These are phyloP conservation scores for Incumbomyces lentus DNA, from an alignment of 2,329 filamentous ascomycete species.

Conservation along the genomic window DNA sequence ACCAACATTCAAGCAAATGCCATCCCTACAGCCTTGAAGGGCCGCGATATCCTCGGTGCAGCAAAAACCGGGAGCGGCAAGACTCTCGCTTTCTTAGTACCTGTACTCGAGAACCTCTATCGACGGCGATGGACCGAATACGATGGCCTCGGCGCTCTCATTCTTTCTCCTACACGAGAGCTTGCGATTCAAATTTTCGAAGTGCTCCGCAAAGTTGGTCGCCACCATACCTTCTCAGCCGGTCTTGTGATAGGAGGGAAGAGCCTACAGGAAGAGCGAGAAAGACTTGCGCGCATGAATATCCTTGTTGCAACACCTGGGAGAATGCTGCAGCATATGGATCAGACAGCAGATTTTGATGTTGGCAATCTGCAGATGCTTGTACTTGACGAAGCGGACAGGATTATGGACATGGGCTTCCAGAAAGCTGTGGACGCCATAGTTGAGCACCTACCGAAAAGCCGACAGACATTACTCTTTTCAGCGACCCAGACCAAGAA, in stretches of 20 bases:
- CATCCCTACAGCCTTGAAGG: conserved; percentile 78
- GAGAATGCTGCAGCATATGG: conserved; percentile 87
- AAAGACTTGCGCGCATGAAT: conserved; percentile 82
- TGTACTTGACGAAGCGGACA: conserved; percentile 89
- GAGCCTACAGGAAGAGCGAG: conserved; percentile 75
- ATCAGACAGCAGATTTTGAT: conserved; percentile 83
- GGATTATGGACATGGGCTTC: conserved; percentile 97
- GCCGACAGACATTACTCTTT: conserved; percentile 86
- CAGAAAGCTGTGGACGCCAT: conserved; percentile 83
- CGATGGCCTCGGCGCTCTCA: conserved; percentile 84
- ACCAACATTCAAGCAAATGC: conserved; percentile 87
- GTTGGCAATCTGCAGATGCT: conserved; percentile 86
- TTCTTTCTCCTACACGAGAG: conserved; percentile 89
- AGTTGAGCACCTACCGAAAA: conserved; percentile 75
- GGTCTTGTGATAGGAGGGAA: conserved; percentile 91
- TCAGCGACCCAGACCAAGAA: conserved; percentile 92
- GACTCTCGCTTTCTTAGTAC: conserved; percentile 84
- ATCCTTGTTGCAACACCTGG: conserved; percentile 93
- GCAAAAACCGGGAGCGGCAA: conserved; percentile 95
- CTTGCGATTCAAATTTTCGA: conserved; percentile 95
- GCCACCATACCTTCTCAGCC: conserved; percentile 81
- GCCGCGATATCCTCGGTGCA: conserved; percentile 78
- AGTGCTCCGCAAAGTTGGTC: conserved; percentile 79
- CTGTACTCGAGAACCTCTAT: conserved; percentile 86
- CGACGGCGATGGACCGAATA: conserved; percentile 78